These are phyloP conservation scores for Sordaria brevicollis DNA, from an alignment of 495 filamentous ascomycete genomes.

Conservation along the genomic window DNA sequence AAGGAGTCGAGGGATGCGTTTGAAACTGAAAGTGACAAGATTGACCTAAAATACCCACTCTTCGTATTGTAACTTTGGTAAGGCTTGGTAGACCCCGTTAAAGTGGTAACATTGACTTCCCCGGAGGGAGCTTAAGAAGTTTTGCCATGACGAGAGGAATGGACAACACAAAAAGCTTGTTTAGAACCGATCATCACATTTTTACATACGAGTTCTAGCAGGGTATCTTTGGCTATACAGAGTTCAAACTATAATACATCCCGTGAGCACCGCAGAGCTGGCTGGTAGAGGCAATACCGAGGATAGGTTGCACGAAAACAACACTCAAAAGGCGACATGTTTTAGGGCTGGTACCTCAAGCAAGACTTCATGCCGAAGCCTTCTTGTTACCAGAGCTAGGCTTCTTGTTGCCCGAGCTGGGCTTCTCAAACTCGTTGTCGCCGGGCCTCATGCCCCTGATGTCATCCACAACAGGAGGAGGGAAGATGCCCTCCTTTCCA, in stretches of 20 bases:
- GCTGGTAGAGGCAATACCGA: neutral
- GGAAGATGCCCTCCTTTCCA: constrained; percentile 32
- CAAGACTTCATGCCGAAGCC: neutral
- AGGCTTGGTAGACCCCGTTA: neutral
- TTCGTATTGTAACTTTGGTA: neutral
- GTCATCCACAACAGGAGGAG: constrained; percentile 24
- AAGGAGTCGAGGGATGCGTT: neutral
- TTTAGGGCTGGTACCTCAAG: neutral
- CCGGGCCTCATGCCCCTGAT: neutral
- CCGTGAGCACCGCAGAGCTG: neutral
- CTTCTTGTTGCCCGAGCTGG: neutral
- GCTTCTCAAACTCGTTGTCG: neutral
- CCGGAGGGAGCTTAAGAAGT: neutral
- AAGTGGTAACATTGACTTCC: neutral
- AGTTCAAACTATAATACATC: neutral
- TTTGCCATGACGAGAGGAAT: too few species aligned
- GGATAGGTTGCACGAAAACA: neutral
- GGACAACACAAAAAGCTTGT: neutral
- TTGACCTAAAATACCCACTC: neutral
- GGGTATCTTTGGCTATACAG: neutral
- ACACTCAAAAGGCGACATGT: neutral
- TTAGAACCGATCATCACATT: neutral
- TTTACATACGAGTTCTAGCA: neutral
- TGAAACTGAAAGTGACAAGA: neutral
- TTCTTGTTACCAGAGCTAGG: neutral